Conservation (phyloP, 75 land plant species). For the Selaginella moellendorffii region DNA sequence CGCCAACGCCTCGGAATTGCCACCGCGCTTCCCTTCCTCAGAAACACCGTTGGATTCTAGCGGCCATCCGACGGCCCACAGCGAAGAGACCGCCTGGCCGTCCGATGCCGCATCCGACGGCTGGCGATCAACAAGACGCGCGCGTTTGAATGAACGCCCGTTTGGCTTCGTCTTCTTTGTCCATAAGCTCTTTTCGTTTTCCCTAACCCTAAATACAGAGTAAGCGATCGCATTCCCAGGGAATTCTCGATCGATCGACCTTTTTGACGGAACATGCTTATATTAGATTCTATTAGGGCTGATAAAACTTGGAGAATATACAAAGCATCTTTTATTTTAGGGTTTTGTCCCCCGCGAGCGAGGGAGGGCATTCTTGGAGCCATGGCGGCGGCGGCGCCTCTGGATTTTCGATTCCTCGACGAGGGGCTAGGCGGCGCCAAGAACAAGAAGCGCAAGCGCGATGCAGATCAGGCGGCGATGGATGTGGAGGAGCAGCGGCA, state of each 20-base stretch:
- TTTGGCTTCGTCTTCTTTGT: not conserved
- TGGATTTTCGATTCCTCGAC: constrained; percentile 73
- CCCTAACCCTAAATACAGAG: too few species aligned
- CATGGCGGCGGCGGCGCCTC: constrained; percentile 42
- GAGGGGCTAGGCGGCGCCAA: constrained; percentile 79
- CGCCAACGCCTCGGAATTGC: not conserved
- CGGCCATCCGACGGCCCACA: not conserved
- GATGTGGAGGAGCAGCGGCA: constrained; percentile 27
- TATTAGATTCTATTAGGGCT: too few species aligned
- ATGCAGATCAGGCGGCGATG: constrained; percentile 22
- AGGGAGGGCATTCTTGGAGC: not conserved
- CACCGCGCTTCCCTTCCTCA: too few species aligned
- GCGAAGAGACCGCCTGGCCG: not conserved
- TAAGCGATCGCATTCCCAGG: too few species aligned
- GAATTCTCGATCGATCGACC: too few species aligned
- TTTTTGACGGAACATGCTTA: too few species aligned
- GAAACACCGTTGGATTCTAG: not conserved
- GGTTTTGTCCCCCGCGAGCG: not conserved
- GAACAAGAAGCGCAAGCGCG: constrained; percentile 48
- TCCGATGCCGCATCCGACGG: not conserved
- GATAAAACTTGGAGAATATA: not conserved
- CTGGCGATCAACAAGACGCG: not conserved
- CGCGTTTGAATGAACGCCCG: not conserved
- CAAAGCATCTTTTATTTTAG: not conserved
- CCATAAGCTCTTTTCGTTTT: not conserved